phyloP scores from a whole-genome alignment of 73 alveolate species.

The Blepharisma japonicum region DNA sequence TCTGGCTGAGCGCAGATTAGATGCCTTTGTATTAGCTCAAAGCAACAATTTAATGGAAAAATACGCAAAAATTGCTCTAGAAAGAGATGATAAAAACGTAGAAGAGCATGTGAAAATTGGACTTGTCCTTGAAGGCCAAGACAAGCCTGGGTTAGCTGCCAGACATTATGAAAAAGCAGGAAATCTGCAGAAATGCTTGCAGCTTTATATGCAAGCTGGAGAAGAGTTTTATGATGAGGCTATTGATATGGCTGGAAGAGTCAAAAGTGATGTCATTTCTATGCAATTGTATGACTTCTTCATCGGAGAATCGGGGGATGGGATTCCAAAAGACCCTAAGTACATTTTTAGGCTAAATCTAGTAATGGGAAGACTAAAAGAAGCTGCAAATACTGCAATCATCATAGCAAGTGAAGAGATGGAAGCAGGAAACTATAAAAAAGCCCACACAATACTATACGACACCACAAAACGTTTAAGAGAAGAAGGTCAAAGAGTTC shows the following conservation, averaged over 20 bases:
- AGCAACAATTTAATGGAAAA: constrained; percentile 92
- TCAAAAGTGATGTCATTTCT: constrained; percentile 84
- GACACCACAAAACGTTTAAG: constrained; percentile 86
- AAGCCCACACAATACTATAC: constrained; percentile 92
- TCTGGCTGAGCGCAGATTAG: constrained; percentile 93
- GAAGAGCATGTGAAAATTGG: constrained; percentile 95
- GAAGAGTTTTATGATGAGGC: constrained; percentile 89
- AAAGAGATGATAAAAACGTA: constrained; percentile 75
- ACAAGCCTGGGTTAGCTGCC: constrained; percentile 93
- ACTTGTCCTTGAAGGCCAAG: constrained; percentile 85
- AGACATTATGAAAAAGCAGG: constrained; percentile 93
- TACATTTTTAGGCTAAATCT: constrained; percentile 76
- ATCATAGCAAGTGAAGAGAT: constrained; percentile 92
- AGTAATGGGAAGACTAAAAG: constrained; percentile 30
- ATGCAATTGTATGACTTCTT: constrained; percentile 90
- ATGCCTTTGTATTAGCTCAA: constrained; percentile 93
- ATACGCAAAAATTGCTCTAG: constrained; percentile 85
- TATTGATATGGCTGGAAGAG: constrained; percentile 94
- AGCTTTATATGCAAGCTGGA: constrained; percentile 86
- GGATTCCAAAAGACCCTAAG: constrained; percentile 91
- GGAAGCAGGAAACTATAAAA: constrained; percentile 91
- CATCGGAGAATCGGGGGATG: constrained; percentile 84
- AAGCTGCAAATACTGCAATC: constrained; percentile 91
- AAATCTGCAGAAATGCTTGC: constrained; percentile 85
- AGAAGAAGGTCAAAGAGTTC: constrained; percentile 71